Evolutionary conservation across 495 filamentous ascomycete genomes (phyloP).

Genomic region (Pseudoneurospora amorphoporcata): DNA sequence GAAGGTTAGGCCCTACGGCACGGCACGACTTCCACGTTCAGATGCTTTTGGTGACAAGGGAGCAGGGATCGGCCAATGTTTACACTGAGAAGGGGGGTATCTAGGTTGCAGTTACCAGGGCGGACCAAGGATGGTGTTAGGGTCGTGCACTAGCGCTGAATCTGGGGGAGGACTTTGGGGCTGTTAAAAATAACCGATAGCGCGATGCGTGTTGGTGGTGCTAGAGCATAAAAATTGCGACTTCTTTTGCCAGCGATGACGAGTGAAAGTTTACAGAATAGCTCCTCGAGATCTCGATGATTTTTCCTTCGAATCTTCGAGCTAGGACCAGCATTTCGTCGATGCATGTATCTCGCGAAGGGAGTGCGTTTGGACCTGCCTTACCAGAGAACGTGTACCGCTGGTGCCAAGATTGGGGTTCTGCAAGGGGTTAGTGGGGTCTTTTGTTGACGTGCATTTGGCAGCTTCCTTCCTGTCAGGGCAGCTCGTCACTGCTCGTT

Average conservation of each 20-base stretch:
- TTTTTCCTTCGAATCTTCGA: not conserved
- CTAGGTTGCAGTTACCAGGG: constrained; percentile 17
- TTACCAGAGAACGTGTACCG: not conserved
- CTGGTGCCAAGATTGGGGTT: not conserved
- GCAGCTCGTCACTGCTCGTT: not conserved
- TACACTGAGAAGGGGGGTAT: constrained; percentile 5
- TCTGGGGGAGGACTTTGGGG: not conserved
- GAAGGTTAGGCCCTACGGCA: not conserved
- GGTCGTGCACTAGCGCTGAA: constrained; percentile 2
- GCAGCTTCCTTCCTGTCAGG: not conserved
- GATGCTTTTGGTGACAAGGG: not conserved
- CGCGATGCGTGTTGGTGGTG: not conserved
- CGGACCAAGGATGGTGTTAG: constrained; percentile 1
- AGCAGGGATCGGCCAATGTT: constrained; percentile 9
- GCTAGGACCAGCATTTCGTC: not conserved
- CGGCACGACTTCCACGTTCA: not conserved
- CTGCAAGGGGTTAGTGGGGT: not conserved
- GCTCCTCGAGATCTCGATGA: not conserved
- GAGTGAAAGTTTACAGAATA: not conserved
- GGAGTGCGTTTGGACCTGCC: not conserved
- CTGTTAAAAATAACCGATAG: not conserved
- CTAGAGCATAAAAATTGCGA: not conserved
- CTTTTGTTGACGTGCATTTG: not conserved
- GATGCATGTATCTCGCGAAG: not conserved
- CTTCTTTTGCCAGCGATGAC: not conserved